Conservation (phyloP, 257 asterid species). For the Paraleonurus japonicus region DNA sequence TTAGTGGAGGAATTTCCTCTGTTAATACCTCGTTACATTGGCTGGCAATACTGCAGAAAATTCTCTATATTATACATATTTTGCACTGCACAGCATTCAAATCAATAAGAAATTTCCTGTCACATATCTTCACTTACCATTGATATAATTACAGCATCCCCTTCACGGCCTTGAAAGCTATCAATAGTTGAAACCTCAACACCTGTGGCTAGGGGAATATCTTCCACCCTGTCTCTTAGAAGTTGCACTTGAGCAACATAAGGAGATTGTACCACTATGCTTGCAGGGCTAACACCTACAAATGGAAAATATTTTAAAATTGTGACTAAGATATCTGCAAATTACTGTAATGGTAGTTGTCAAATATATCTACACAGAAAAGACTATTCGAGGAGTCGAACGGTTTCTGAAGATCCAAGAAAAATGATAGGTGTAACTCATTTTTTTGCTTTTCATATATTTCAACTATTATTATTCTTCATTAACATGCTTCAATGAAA, state of each 20-base stretch:
- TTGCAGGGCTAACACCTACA: conserved; percentile 78
- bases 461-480: conserved; percentile 2
- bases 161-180: conserved; percentile 99
- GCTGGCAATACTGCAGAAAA: background rate
- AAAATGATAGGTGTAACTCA: background rate
- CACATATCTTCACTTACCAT: conserved; percentile 49
- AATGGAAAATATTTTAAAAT: conserved; percentile 17
- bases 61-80: background rate
- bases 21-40: background rate
- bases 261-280: conserved; percentile 93
- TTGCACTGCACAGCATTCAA: background rate
- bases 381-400: background rate
- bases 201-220: conserved; percentile 62
- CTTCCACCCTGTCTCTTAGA: conserved; percentile 81
- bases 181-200: conserved; percentile 92
- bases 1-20: background rate
- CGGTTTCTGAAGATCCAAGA: background rate
- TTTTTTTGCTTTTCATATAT: background rate
- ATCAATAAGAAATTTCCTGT: background rate
- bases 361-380: conserved; percentile 6
- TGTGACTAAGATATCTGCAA: conserved; percentile 1
- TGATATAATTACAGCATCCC: conserved; percentile 93
- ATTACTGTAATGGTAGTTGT: conserved; percentile 1
- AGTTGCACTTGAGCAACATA: conserved; percentile 98
- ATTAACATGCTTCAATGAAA: conserved; percentile 2